Evolutionary conservation across 2,329 filamentous ascomycete genomes (phyloP).

Genomic region (Penicillium sp.): DNA sequence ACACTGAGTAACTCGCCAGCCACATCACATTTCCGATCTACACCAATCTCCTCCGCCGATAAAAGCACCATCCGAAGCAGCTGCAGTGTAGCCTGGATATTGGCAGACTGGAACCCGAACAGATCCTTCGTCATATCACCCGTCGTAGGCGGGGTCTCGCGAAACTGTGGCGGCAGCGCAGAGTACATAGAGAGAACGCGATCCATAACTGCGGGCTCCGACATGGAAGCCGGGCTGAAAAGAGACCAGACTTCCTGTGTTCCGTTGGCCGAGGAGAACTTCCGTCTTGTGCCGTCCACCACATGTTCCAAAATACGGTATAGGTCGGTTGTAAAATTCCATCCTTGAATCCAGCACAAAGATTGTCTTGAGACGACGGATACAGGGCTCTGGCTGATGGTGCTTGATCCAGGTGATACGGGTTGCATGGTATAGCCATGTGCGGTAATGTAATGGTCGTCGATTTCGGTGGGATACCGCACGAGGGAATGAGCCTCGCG

Average conservation of each 20-base stretch:
- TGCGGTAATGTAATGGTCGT: slow-evolving; percentile 47
- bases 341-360: slow-evolving; percentile 53
- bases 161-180: slow-evolving; percentile 24
- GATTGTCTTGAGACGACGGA: slow-evolving; percentile 13
- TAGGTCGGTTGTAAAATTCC: slow-evolving; percentile 59
- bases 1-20: slow-evolving; percentile 46
- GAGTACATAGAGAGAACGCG: slow-evolving; percentile 25
- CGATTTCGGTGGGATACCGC: slow-evolving; percentile 48
- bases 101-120: slow-evolving; percentile 52
- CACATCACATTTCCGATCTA: slow-evolving; percentile 48
- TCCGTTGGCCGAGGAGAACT: slow-evolving; percentile 23
- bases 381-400: slow-evolving; percentile 8
- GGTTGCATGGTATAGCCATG: slow-evolving; percentile 25
- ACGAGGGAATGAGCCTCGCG: slow-evolving; percentile 50
- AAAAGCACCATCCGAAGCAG: slow-evolving; percentile 51
- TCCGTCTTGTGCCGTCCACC: slow-evolving; percentile 26
- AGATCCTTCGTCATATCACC: slow-evolving; percentile 38
- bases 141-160: slow-evolving; percentile 26
- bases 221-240: slow-evolving; percentile 21
- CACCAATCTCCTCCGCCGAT: slow-evolving; percentile 33
- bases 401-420: slow-evolving; percentile 17
- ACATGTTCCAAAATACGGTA: slow-evolving; percentile 58
- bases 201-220: slow-evolving; percentile 26
- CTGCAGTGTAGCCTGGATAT: slow-evolving; percentile 50
- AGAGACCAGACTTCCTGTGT: slow-evolving; percentile 25